Evolutionary conservation across 1,284 basidiomycete species (phyloP), one percentile per base, ranked within the genome.

Genomic region (Irpex sp.): DNA sequence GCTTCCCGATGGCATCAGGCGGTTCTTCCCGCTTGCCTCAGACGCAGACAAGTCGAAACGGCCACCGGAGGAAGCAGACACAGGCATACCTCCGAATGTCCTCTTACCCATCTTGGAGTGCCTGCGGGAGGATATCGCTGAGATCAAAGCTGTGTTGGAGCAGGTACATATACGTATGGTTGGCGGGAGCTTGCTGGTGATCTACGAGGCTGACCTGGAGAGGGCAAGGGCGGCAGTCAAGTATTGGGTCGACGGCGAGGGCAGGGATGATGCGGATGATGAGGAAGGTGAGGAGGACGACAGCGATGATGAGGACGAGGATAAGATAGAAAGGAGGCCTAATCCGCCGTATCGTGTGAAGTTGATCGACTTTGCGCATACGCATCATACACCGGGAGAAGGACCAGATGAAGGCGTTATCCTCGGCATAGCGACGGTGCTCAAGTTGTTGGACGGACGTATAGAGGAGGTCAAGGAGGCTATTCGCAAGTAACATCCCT

Each of bases 341-440:
- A 81, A 82, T 5, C 82, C 85, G 13, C 84, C 91, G 7, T 88
- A 85, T 67, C 78, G 81, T 7, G 81, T 97, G 62, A 89, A 89
- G 64, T 77, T 97, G 66, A 98, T 98, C 65, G 96, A 98, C 78
- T 98, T 98, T 75, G 96, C 94, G 3, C 97, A 98, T 75, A 92
- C 94, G 3, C 80, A 82, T 40, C 69, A 92, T 7, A 82, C 78
- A 1, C 83, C 86, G 0, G 93, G 92, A 0, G 74, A 88, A 69
- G 96, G 96, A 1, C 86, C 88, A 0, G 96, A 98, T 75, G 74
- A 83, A 57, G 91, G 94, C 0, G 87, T 95, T 5, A 73, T 96
- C 64, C 75, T 81, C 17, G 95, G 94, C 0, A 62, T 97, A 61
- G 78, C 85, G 57, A 93, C 88, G 0, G 76, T 89, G 9, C 71